phyloP scores from a whole-genome alignment of 2,329 filamentous ascomycete genomes.

The Graphium sp. region DNA sequence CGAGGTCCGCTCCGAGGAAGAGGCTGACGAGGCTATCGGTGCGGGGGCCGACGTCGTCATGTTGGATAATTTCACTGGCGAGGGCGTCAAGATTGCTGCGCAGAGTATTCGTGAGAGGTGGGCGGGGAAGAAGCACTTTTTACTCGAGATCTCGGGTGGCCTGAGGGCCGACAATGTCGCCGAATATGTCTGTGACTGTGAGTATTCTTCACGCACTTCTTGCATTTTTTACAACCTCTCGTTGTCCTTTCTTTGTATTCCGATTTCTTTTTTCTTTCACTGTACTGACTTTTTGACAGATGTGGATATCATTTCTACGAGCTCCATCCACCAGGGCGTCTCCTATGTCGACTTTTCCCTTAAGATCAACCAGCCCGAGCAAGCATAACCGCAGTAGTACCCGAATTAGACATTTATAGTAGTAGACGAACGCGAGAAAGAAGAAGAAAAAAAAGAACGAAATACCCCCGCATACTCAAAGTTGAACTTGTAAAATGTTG shows the following conservation, averaged over 20 bases:
- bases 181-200: constrained; percentile 60
- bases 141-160: constrained; percentile 88
- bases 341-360: constrained; percentile 90
- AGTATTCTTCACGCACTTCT: constrained; percentile 12
- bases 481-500: no score
- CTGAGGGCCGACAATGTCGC: constrained; percentile 72
- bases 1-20: constrained; percentile 68
- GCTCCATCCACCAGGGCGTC: constrained; percentile 91
- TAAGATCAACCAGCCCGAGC: constrained; percentile 44
- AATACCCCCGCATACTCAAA: no score
- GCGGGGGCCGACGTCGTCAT: constrained; percentile 93
- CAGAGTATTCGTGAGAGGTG: constrained; percentile 63
- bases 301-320: constrained; percentile 91
- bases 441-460: constrained; percentile 1
- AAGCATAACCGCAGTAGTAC: not conserved
- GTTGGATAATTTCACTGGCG: constrained; percentile 85
- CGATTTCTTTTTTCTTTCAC: no score
- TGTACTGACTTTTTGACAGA: constrained; percentile 28
- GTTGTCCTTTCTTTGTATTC: not conserved
- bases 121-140: constrained; percentile 54
- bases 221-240: not conserved
- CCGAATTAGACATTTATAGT: not conserved
- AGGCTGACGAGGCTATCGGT: constrained; percentile 79
- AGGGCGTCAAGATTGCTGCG: constrained; percentile 61
- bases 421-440: not conserved